phyloP scores from a whole-genome alignment of 164 flowering plant genomes.

The Taxillus chinensis region DNA sequence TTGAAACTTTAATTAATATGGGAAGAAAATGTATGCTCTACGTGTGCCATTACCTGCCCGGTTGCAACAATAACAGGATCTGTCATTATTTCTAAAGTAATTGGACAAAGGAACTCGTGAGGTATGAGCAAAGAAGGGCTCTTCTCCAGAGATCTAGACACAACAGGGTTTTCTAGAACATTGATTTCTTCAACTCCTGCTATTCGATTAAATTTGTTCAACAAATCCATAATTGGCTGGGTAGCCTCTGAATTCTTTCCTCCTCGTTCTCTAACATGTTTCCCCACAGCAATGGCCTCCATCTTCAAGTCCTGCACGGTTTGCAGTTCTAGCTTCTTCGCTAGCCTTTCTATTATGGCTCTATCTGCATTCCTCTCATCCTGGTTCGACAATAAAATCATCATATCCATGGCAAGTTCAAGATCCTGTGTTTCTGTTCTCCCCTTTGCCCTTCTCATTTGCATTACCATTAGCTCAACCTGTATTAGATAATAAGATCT shows the following conservation, averaged over 20 bases:
- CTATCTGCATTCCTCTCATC: conserved; percentile 62
- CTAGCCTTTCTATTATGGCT: conserved; percentile 67
- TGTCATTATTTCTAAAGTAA: not conserved
- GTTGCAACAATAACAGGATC: not conserved
- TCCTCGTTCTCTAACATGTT: not conserved
- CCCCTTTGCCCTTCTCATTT: not conserved
- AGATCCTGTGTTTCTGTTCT: conserved; percentile 74
- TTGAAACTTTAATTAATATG: too few species aligned
- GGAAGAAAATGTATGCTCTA: too few species aligned
- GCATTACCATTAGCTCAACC: not conserved
- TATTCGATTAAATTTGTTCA: not conserved
- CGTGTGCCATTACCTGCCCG: not conserved
- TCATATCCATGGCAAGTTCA: conserved; percentile 83
- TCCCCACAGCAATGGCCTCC: conserved; percentile 49
- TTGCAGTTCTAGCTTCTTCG: conserved; percentile 55
- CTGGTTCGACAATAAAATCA: conserved; percentile 53
- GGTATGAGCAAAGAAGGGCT: not conserved
- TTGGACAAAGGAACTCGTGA: not conserved
- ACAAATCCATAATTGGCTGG: not conserved
- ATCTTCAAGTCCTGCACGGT: conserved; percentile 39
- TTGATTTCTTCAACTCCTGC: not conserved
- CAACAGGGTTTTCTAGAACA: not conserved
- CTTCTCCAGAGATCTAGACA: not conserved
- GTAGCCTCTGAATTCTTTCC: not conserved
- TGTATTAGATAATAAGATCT: not conserved